Evolutionary conservation across 2,329 filamentous ascomycete species (phyloP).

Genomic region (Talaromyces piceae): DNA sequence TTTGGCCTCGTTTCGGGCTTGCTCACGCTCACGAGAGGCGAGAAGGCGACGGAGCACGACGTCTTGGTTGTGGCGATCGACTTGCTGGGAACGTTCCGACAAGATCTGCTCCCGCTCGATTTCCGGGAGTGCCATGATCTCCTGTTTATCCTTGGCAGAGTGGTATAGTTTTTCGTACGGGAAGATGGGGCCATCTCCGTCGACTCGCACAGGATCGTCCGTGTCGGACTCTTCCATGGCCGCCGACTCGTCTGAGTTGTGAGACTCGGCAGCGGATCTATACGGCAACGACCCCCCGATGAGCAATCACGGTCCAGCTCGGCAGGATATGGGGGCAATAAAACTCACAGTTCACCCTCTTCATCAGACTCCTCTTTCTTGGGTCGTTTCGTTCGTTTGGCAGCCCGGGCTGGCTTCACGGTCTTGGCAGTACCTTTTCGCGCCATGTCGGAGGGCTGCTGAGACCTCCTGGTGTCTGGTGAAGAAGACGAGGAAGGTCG

Average conservation of each 20-base stretch:
- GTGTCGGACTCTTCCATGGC: conserved; percentile 84
- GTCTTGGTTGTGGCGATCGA: conserved; percentile 75
- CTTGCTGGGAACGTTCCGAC: conserved; percentile 75
- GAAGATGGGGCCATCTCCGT: conserved; percentile 51
- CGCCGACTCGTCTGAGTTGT: conserved; percentile 69
- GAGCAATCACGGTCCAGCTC: too few relatives aligned
- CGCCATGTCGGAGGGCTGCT: conserved; percentile 37
- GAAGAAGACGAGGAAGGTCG: conserved; percentile 47
- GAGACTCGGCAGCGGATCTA: conserved; percentile 63
- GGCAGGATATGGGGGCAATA: background rate
- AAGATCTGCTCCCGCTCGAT: conserved; percentile 86
- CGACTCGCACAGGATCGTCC: conserved; percentile 44
- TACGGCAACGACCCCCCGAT: too few relatives aligned
- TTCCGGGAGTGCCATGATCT: conserved; percentile 81
- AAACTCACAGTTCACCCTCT: conserved; percentile 71
- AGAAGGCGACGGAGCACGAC: conserved; percentile 72
- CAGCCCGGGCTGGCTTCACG: conserved; percentile 12
- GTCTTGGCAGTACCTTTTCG: conserved; percentile 40
- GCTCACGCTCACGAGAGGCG: conserved; percentile 56
- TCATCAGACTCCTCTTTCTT: conserved; percentile 59
- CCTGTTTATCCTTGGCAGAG: conserved; percentile 63
- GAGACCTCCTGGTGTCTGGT: conserved; percentile 26
- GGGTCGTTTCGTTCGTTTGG: conserved; percentile 37
- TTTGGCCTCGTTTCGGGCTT: conserved; percentile 42
- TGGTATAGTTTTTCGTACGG: conserved; percentile 83